Percentiles rank a stretch among this genome's conserved stretches.
Conservation (phyloP, 495 filamentous ascomycete species). For the Bacidia rubella region DNA sequence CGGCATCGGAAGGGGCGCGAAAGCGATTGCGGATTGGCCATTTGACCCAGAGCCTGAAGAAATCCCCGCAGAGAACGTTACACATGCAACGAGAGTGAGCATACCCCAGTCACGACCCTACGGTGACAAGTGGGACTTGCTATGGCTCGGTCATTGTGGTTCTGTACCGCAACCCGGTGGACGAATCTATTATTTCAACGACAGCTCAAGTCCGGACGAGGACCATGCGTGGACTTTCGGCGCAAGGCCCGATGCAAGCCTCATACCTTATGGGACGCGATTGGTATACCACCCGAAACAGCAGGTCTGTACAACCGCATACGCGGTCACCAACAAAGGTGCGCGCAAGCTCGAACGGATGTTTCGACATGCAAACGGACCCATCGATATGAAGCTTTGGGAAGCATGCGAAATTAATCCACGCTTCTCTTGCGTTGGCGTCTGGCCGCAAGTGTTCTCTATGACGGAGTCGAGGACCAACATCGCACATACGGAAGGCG, state of each 20-base stretch:
- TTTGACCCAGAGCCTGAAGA: slow-evolving; percentile 19
- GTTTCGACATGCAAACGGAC: slow-evolving; percentile 11
- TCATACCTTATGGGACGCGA: slow-evolving; percentile 9
- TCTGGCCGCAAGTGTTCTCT: slow-evolving; percentile 14
- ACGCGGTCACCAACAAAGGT: slow-evolving; percentile 11
- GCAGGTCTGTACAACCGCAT: slow-evolving; percentile 14
- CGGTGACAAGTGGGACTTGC: slow-evolving; percentile 29
- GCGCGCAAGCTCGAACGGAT: slow-evolving; percentile 11
- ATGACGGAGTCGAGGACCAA: slow-evolving; percentile 14
- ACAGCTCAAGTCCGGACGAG: slow-evolving; percentile 9
- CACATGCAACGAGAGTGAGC: slow-evolving; percentile 1
- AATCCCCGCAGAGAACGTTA: slow-evolving; percentile 18
- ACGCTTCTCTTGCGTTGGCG: slow-evolving; percentile 9
- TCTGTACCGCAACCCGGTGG: slow-evolving; percentile 11
- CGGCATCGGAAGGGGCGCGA: slow-evolving; percentile 40
- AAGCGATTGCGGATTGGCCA: slow-evolving; percentile 34
- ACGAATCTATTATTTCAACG: slow-evolving; percentile 15
- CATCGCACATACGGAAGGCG: slow-evolving; percentile 15
- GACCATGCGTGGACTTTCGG: slow-evolving; percentile 13
- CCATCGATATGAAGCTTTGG: slow-evolving; percentile 14
- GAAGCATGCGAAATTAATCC: slow-evolving; percentile 10
- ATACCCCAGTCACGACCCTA: slow-evolving; percentile 20
- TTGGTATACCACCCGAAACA: slow-evolving; percentile 11
- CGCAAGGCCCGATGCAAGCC: slow-evolving; percentile 4
- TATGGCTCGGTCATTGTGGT: slow-evolving; percentile 29